Evolutionary conservation across 1,284 basidiomycete genomes (phyloP), one percentile per base, ranked within the genome.

Genomic region (Leccinum insolens): DNA sequence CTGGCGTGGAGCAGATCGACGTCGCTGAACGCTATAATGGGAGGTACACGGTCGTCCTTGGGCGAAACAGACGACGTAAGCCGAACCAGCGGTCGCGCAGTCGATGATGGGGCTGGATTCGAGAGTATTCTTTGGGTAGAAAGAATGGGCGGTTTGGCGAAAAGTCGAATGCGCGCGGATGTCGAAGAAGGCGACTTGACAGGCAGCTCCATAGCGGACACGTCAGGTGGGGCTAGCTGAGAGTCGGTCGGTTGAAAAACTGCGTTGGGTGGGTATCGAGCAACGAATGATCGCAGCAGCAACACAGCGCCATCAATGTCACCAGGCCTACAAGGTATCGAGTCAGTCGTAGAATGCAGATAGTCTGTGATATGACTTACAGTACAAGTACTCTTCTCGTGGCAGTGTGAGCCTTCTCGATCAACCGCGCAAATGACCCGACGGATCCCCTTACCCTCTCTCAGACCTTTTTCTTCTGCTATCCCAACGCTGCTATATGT

Each of bases 1-100:
- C 88, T 82, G 67, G 90, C 84, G 73, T 93, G 91, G 59, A 93
- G 78, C 17, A 88, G 66, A 70, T 92, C 89, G 25, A 93, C 69
- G 72, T 93, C 91, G 5, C 77, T 71, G 73, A 92, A 92, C 12
- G 85, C 84, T 28, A 93, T 73, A 20, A 92, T 73, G 0, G 92
- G 91, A 4, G 92, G 89, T 2, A 93, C 88, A 15, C 81, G 76
- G 70, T 92, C 90, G 71, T 93, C 92, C 2, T 85, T 85, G 2
- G 90, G 80, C 41, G 88, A 86, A 7, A 80, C 74, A 1, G 76
- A 75, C 8, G 85, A 82, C 14, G 72, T 86, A 69, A 91, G 80
- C 17, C 90, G 86, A n/a, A 93, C 89, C 44, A 93, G 77, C 2
- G 91, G 90, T 14, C 86, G 84, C 2, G 81, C 74, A 0, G 79